Conservation (phyloP, 495 filamentous ascomycete genomes). For the Symbiotaphrina buchneri region DNA sequence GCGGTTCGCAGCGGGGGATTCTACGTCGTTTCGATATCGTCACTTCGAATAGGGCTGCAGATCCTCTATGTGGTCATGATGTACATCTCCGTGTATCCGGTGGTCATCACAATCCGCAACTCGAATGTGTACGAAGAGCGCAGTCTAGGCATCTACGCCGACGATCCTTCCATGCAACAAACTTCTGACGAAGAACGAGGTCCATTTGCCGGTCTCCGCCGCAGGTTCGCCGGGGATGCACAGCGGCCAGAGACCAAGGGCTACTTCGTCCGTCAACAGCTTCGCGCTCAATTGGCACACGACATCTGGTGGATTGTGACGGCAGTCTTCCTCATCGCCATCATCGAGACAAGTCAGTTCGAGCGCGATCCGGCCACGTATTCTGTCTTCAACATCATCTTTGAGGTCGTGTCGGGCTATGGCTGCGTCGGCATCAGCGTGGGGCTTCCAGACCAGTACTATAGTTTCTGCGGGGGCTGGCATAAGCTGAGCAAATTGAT, state of each 20-base stretch:
- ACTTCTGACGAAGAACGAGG: constrained; percentile 4
- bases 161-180: constrained; percentile 16
- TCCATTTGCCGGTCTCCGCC: constrained; percentile 7
- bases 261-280: constrained; percentile 41
- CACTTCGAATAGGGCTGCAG: constrained; percentile 48
- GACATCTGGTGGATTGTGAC: constrained; percentile 74
- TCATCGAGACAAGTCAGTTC: constrained; percentile 48
- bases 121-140: constrained; percentile 29
- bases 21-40: constrained; percentile 52
- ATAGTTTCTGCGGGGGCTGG: constrained; percentile 54
- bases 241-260: constrained; percentile 15
- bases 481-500: constrained; percentile 52
- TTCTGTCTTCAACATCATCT: constrained; percentile 67
- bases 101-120: constrained; percentile 30
- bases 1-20: constrained; percentile 71
- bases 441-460: constrained; percentile 41
- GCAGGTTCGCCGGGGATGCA: constrained; percentile 9
- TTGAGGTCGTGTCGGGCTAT: constrained; percentile 67
- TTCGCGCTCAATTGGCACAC: constrained; percentile 63
- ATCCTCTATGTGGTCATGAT: constrained; percentile 84
- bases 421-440: constrained; percentile 69
- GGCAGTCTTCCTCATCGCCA: constrained; percentile 48
- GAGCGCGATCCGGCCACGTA: constrained; percentile 40
- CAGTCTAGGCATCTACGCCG: constrained; percentile 41
- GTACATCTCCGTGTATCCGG: constrained; percentile 48